These are phyloP conservation scores for Seiridium unicorne DNA, from an alignment of 2,329 filamentous ascomycete species.

Conservation along the genomic window DNA sequence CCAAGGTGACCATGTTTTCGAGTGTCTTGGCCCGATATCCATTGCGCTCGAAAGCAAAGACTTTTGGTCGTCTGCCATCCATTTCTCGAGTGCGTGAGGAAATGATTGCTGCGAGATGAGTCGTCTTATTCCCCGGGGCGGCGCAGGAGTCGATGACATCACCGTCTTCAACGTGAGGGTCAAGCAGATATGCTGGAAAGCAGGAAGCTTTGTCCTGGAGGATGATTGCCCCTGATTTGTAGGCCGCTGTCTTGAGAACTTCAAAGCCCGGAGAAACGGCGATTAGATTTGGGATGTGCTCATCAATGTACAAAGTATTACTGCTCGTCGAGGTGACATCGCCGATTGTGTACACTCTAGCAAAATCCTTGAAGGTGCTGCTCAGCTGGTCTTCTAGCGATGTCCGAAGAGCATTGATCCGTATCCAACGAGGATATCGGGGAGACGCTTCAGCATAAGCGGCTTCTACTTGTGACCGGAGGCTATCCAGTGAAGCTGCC, in stretches of 20 bases:
- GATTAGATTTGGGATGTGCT: slow-evolving; percentile 78
- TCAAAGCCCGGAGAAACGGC: slow-evolving; percentile 73
- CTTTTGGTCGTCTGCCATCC: slow-evolving; percentile 34
- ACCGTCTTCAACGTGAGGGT: slow-evolving; percentile 65
- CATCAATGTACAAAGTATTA: slow-evolving; percentile 68
- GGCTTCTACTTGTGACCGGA: slow-evolving; percentile 58
- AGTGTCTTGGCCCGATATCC: slow-evolving; percentile 69
- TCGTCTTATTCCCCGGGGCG: slow-evolving; percentile 96
- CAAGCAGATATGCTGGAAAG: slow-evolving; percentile 86
- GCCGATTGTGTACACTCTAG: slow-evolving; percentile 51
- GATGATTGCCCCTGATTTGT: slow-evolving; percentile 75
- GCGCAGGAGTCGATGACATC: slow-evolving; percentile 91
- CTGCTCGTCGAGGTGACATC: slow-evolving; percentile 48
- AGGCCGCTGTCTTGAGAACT: slow-evolving; percentile 70
- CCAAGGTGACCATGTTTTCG: slow-evolving; percentile 78
- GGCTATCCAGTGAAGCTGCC: slow-evolving; percentile 63
- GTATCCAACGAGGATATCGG: slow-evolving; percentile 83
- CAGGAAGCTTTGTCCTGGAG: slow-evolving; percentile 97
- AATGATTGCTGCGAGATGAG: slow-evolving; percentile 80
- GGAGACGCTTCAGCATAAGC: slow-evolving; percentile 46
- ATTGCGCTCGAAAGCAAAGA: slow-evolving; percentile 83
- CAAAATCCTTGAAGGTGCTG: slow-evolving; percentile 69
- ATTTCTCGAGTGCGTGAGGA: slow-evolving; percentile 38
- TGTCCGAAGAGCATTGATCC: slow-evolving; percentile 77
- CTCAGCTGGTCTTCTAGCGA: slow-evolving; percentile 70